Percentiles rank a stretch among this genome's conserved stretches.
Evolutionary conservation across 1,139 yeast genomes (phyloP).

Genomic region (Zhuliangozyma blackwelliae): DNA sequence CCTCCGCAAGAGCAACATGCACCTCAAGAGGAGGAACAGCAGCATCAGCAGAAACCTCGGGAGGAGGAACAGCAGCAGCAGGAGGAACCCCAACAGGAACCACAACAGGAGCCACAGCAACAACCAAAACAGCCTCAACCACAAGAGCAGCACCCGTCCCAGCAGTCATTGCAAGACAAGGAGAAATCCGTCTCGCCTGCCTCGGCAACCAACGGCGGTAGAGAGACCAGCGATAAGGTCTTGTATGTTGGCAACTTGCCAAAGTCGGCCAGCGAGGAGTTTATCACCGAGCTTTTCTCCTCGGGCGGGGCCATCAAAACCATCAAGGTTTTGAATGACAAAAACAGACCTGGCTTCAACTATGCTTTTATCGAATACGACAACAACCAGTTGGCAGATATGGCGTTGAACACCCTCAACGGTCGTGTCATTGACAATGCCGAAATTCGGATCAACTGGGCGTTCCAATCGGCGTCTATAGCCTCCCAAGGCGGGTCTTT

Average conservation of each 20-base stretch:
- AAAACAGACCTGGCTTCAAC: constrained; percentile 67
- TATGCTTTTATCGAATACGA: constrained; percentile 83
- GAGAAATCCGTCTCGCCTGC: constrained; percentile 39
- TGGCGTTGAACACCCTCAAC: constrained; percentile 58
- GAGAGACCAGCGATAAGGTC: constrained; percentile 69
- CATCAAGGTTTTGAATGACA: constrained; percentile 70
- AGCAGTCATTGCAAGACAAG: background rate
- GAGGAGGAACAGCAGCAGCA: too few species aligned
- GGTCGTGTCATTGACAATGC: constrained; percentile 50
- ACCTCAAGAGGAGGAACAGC: too few species aligned
- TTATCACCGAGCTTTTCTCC: constrained; percentile 57
- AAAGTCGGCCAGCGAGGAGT: constrained; percentile 60
- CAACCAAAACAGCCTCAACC: constrained; percentile 2
- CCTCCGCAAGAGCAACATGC: too few species aligned
- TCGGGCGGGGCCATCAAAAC: constrained; percentile 57
- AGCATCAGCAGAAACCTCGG: too few species aligned
- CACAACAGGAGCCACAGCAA: constrained; percentile 3
- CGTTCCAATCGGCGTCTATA: constrained; percentile 60
- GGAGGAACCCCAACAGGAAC: background rate
- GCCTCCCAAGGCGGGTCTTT: constrained; percentile 32
- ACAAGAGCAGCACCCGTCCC: background rate
- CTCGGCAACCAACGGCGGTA: constrained; percentile 73
- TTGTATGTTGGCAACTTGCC: constrained; percentile 76
- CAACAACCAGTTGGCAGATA: constrained; percentile 52
- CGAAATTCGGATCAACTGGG: constrained; percentile 72